Conservation (phyloP, 148 eudicot species). For the Rhododendron mucronatum region DNA sequence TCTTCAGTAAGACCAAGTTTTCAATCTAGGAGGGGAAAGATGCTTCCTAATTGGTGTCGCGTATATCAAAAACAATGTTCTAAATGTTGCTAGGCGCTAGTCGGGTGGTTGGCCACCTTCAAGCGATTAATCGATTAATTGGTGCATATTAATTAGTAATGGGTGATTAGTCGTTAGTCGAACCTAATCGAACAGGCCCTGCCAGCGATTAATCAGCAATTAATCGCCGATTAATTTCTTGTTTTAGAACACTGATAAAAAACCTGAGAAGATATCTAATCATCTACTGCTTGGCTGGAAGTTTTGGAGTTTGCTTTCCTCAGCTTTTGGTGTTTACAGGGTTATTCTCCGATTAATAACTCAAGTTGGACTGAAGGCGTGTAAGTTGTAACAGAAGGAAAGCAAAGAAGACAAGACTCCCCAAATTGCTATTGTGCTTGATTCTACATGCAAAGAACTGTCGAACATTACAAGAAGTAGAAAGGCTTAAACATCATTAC, state of each 20-base stretch:
- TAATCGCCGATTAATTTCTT: too few relatives aligned
- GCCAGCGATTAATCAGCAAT: too few relatives aligned
- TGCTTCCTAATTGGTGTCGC: background rate
- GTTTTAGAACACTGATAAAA: background rate
- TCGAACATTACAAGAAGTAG: background rate
- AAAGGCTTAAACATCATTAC: constrained; percentile 3
- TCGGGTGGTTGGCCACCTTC: too few relatives aligned
- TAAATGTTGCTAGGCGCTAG: too few relatives aligned
- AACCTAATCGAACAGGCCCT: too few relatives aligned
- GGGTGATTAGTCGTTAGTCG: too few relatives aligned
- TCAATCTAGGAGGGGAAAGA: background rate
- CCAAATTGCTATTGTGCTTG: background rate
- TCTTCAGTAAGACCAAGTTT: background rate
- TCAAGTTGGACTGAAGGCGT: background rate
- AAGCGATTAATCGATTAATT: too few relatives aligned
- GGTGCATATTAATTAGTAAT: too few relatives aligned
- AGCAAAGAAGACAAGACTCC: background rate
- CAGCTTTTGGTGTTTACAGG: background rate
- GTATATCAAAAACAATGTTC: too few relatives aligned
- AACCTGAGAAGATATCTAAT: background rate
- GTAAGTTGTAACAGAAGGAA: background rate
- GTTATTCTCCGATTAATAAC: background rate
- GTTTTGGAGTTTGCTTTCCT: background rate
- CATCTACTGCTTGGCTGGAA: background rate
- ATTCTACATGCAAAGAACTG: background rate